These are phyloP conservation scores for Sporisorium exsertum DNA, from an alignment of 1,284 basidiomycete genomes.

Conservation along the genomic window DNA sequence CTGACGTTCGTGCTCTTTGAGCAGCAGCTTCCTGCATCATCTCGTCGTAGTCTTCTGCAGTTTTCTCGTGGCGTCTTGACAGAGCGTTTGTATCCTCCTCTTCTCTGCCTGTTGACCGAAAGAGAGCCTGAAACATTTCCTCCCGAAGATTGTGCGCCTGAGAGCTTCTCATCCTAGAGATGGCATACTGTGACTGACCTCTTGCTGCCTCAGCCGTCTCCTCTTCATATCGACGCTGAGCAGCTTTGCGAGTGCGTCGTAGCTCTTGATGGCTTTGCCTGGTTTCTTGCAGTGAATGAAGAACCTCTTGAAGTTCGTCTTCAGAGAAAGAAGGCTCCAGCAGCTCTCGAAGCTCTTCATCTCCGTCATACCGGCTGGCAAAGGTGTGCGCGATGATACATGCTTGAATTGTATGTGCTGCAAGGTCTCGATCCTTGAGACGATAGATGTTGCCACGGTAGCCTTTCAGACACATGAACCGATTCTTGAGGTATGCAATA, in stretches of 20 bases:
- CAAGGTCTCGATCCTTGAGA: not conserved
- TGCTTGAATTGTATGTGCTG: not conserved
- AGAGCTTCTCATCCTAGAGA: not conserved
- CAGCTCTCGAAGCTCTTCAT: not conserved
- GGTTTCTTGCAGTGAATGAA: too few relatives aligned
- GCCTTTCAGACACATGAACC: slow-evolving; percentile 10
- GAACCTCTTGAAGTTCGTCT: not conserved
- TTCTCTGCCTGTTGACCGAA: not conserved
- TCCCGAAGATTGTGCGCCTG: too few relatives aligned
- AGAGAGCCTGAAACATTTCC: not conserved
- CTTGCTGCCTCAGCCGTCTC: too few relatives aligned
- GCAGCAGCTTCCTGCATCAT: too few relatives aligned
- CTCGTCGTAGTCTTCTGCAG: too few relatives aligned
- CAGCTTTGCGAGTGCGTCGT: too few relatives aligned
- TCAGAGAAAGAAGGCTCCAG: not conserved
- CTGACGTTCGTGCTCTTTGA: too few relatives aligned
- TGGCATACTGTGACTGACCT: too few relatives aligned
- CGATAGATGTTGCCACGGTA: slow-evolving; percentile 7
- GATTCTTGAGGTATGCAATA: slow-evolving; percentile 12
- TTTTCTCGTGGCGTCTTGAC: not conserved
- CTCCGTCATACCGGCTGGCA: too few relatives aligned
- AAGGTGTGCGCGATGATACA: slow-evolving; percentile 6
- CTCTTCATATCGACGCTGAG: too few relatives aligned
- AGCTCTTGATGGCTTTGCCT: not conserved
- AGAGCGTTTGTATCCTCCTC: not conserved